Conservation (phyloP, 1,284 basidiomycete species). For the Polyporus tsugae region DNA sequence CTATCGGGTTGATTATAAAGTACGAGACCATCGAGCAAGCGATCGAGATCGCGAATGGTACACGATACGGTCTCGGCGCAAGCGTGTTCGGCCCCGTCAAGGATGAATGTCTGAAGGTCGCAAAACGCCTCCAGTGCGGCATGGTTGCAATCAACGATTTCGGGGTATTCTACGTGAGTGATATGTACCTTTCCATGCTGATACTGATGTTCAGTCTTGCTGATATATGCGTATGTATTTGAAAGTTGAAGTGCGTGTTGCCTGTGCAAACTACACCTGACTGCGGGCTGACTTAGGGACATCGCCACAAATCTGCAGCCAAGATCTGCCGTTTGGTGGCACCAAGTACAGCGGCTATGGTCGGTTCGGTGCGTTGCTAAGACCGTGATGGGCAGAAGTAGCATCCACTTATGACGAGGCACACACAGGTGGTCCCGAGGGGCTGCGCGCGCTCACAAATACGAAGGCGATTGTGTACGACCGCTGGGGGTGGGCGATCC, state of each 20-base stretch:
- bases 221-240: conserved; percentile 10
- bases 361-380: conserved; percentile 72
- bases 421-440: conserved; percentile 84
- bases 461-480: conserved; percentile 90
- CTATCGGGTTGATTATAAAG: conserved; percentile 84
- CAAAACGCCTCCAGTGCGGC: conserved; percentile 84
- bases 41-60: conserved; percentile 86
- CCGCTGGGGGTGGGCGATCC: conserved; percentile 81
- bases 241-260: conserved; percentile 66
- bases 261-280: neutral
- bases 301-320: conserved; percentile 56
- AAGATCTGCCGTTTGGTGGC: conserved; percentile 95
- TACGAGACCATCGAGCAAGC: conserved; percentile 87
- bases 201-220: neutral
- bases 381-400: conserved; percentile 18
- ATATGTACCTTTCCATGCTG: neutral
- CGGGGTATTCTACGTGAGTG: conserved; percentile 88
- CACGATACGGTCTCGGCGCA: conserved; percentile 92
- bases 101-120: conserved; percentile 79
- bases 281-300: conserved; percentile 16
- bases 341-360: conserved; percentile 91
- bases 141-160: conserved; percentile 99
- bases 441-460: conserved; percentile 86
- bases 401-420: conserved; percentile 3
- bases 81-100: conserved; percentile 93